Percentiles rank a stretch among this genome's conserved stretches.
Evolutionary conservation across 495 filamentous ascomycete genomes (phyloP).

Genomic region (Daldinia childiae): DNA sequence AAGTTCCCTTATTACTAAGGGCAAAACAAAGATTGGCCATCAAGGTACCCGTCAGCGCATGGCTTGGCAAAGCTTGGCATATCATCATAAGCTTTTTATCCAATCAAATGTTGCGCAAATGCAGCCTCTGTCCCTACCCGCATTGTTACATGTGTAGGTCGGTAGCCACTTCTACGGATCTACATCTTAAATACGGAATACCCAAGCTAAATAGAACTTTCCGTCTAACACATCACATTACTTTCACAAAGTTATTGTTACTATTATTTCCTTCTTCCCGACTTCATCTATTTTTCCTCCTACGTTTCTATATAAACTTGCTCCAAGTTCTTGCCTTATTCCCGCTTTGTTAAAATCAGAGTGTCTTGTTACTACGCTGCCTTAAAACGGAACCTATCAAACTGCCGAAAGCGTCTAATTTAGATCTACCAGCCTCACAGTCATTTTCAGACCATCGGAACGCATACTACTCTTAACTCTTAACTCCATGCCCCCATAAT

Average conservation of each 20-base stretch:
- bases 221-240: slow-evolving; percentile 5
- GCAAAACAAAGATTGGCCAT: slow-evolving; percentile 32
- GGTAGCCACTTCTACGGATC: slow-evolving; percentile 17
- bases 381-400: background rate
- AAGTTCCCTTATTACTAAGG: slow-evolving; percentile 32
- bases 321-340: background rate
- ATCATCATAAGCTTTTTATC: slow-evolving; percentile 15
- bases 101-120: slow-evolving; percentile 24
- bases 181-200: slow-evolving; percentile 3
- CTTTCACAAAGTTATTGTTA: background rate
- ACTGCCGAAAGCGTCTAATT: slow-evolving; percentile 39
- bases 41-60: slow-evolving; percentile 33
- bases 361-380: background rate
- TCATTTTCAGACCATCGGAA: slow-evolving; percentile 6
- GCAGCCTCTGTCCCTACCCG: slow-evolving; percentile 24
- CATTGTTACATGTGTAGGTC: slow-evolving; percentile 15
- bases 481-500: slow-evolving; percentile 34
- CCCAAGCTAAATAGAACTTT: slow-evolving; percentile 30
- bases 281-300: background rate
- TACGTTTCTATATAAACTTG: slow-evolving; percentile 4
- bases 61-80: slow-evolving; percentile 39
- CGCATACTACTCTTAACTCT: background rate
- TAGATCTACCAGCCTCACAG: background rate
- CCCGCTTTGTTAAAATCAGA: slow-evolving; percentile 7
- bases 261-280: background rate